Evolutionary conservation across 768 basidiomycete species (phyloP), one percentile per base, ranked within the genome.

Genomic region (Russula earlei): DNA sequence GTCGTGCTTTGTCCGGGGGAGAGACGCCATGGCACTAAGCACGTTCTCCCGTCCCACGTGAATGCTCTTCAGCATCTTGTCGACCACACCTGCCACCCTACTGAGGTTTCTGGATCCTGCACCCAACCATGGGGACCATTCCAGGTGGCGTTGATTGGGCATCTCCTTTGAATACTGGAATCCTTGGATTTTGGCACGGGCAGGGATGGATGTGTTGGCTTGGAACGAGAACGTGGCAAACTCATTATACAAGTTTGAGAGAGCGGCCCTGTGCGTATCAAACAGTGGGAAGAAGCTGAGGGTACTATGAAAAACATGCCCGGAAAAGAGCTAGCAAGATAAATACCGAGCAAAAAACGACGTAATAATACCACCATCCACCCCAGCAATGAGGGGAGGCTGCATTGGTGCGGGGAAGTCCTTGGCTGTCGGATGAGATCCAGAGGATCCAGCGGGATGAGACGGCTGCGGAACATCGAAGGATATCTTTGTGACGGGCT

Each of bases 201-300:
- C 68, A 4, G 90, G 90, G 58, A 94, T 87, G 6, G 79, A 67
- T 1, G 93, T 94, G 67, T 93, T 94, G 63, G 82, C 81, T 19
- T 85, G 87, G 67, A 85, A 87, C 1, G 93, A 96, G 67, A 97
- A 93, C 8, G 92, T 94, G n/a, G 94, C 88, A 11, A 79, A 72
- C 0, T 87, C 82, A 56, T 88, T 81, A 67, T 98, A 99, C 19
- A 78, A 90, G 44, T 84, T 75, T 15, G 79, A 65, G 6, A 97
- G 77, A 0, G 75, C 70, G 0, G 76, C 70, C 17, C 95, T 83
- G 60, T 88, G 81, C 19, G 72, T 77, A 68, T 99, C 96, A 68
- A 89, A 94, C 2, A 82, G 68, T 9, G 84, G 80, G 72, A 97
- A 93, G 70, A 86, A 96, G 47, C 91, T 94, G 58, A 6, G 29